Conservation (phyloP, 306 rosid genomes). For the Parietaria judaica region DNA sequence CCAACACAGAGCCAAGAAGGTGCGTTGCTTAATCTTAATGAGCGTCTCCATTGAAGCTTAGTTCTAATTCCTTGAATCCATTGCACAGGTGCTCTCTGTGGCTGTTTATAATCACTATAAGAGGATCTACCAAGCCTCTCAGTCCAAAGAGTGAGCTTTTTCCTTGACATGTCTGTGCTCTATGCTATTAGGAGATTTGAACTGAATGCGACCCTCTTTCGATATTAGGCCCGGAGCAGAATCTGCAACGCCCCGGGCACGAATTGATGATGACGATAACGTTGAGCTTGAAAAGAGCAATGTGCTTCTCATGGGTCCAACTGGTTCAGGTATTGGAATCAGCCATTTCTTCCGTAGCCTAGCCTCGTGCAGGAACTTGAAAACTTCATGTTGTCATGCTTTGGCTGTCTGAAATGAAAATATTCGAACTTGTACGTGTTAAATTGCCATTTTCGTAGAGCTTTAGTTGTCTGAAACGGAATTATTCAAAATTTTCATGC, state of each 20-base stretch:
- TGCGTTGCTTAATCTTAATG: constrained; percentile 9
- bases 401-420: neutral
- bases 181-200: no score
- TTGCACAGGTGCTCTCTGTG: constrained; percentile 83
- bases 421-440: neutral
- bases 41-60: no score
- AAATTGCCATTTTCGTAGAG: constrained; percentile 18
- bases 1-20: constrained; percentile 89
- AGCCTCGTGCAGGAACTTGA: neutral
- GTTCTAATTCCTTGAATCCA: constrained; percentile 16
- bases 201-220: neutral
- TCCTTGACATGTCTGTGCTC: constrained; percentile 11
- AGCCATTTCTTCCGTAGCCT: neutral
- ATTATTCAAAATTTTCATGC: neutral
- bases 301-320: constrained; percentile 96
- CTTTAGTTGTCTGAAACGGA: no score
- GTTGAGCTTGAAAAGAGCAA: constrained; percentile 98
- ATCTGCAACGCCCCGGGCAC: constrained; percentile 26
- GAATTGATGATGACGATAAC: constrained; percentile 45
- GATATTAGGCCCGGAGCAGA: constrained; percentile 53
- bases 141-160: constrained; percentile 69
- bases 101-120: constrained; percentile 97
- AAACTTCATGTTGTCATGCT: neutral
- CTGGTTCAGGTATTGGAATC: constrained; percentile 71
- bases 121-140: constrained; percentile 69